Conservation (phyloP, 495 filamentous ascomycete species). For the Tricharina praecox region DNA sequence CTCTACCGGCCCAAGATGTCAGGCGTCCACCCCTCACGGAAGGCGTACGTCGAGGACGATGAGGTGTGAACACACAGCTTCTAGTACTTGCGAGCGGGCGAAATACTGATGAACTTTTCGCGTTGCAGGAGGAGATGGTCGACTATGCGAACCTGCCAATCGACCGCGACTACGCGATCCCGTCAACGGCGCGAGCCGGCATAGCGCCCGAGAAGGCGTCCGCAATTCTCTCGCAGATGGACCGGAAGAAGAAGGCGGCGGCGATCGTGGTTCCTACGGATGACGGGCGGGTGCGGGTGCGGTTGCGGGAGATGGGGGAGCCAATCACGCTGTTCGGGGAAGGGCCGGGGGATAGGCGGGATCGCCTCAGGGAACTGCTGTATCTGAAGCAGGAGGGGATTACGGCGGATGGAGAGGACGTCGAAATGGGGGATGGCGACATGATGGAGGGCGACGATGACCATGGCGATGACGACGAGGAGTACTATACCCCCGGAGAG, state of each 20-base stretch:
- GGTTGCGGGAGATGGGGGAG: constrained; percentile 68
- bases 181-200: constrained; percentile 45
- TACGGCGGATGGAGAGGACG: constrained; percentile 46
- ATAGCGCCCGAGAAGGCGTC: constrained; percentile 78
- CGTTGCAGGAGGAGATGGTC: constrained; percentile 45
- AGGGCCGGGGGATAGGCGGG: constrained; percentile 68
- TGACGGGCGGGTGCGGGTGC: constrained; percentile 66
- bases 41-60: constrained; percentile 89
- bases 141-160: constrained; percentile 64
- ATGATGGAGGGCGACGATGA: constrained; percentile 78
- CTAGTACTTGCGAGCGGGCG: too few species aligned
- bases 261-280: constrained; percentile 91
- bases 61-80: too few species aligned
- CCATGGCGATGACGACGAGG: constrained; percentile 74
- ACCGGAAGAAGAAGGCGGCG: constrained; percentile 71
- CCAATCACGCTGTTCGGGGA: constrained; percentile 94
- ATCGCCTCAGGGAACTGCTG: constrained; percentile 68
- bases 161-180: constrained; percentile 74
- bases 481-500: constrained; percentile 81
- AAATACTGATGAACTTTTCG: too few species aligned
- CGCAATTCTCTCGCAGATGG: constrained; percentile 75
- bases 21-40: constrained; percentile 64
- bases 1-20: too few species aligned
- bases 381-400: constrained; percentile 43
- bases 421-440: constrained; percentile 39